A percentile compares a stretch with the other conserved stretches of the same genome.
phyloP scores from a whole-genome alignment of 2,329 filamentous ascomycete genomes.

The Venturia carpophila region DNA sequence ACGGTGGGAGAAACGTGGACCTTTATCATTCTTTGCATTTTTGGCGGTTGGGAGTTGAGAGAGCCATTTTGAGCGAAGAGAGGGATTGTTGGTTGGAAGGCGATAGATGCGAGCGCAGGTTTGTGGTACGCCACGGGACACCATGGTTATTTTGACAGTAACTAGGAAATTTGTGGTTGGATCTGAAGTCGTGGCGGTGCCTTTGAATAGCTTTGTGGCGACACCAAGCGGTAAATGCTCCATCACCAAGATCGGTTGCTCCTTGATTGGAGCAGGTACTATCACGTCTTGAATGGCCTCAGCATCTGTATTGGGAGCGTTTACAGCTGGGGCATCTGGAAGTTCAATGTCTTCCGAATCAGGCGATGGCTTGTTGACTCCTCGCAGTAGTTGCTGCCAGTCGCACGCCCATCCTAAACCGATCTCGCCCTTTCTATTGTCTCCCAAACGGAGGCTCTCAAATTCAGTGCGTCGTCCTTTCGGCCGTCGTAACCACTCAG shows the following conservation, averaged over 20 bases:
- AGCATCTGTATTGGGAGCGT: neutral
- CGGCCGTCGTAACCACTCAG: conserved; percentile 66
- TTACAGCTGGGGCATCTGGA: neutral
- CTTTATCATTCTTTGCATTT: neutral
- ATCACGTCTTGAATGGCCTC: neutral
- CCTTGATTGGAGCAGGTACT: neutral
- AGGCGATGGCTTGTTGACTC: neutral
- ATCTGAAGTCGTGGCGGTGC: neutral
- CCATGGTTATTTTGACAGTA: conserved; percentile 58
- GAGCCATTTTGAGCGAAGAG: conserved; percentile 66
- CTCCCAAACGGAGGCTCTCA: conserved; percentile 64
- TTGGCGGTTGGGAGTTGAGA: conserved; percentile 25
- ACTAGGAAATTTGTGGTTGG: conserved; percentile 34
- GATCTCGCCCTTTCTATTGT: conserved; percentile 69
- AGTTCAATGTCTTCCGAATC: neutral
- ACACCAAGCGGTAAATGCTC: conserved; percentile 17
- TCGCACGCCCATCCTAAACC: conserved; percentile 78
- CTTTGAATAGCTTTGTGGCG: conserved; percentile 18
- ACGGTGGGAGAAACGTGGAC: conserved; percentile 23
- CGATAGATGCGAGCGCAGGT: conserved; percentile 78
- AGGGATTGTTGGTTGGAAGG: conserved; percentile 51
- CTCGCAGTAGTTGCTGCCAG: conserved; percentile 49
- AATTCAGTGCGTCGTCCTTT: conserved; percentile 75
- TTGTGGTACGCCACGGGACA: conserved; percentile 61
- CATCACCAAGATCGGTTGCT: neutral